A percentile compares a stretch with the other conserved stretches of the same genome.
Evolutionary conservation across 2,329 filamentous ascomycete species (phyloP).

Genomic region (Venturia oleaginea): DNA sequence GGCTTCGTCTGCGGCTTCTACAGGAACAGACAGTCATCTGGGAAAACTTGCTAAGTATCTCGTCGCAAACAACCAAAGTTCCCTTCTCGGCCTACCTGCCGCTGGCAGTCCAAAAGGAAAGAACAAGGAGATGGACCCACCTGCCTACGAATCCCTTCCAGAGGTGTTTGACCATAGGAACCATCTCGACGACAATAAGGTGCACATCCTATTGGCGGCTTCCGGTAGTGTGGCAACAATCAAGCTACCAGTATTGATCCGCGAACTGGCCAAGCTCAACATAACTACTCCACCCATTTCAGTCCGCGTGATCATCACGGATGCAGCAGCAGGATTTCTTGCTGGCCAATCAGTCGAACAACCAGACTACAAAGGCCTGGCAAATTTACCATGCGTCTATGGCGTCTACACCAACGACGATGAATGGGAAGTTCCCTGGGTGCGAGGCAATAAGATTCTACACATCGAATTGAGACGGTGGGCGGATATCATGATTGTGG

Average conservation of each 20-base stretch:
- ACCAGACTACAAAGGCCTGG: slow-evolving; percentile 54
- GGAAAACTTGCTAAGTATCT: not conserved
- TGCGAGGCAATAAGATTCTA: slow-evolving; percentile 66
- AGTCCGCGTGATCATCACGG: slow-evolving; percentile 76
- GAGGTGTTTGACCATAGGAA: not conserved
- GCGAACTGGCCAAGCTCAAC: not conserved
- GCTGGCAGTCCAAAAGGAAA: not conserved
- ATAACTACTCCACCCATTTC: slow-evolving; percentile 45
- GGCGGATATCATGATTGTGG: slow-evolving; percentile 73
- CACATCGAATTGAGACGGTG: slow-evolving; percentile 82
- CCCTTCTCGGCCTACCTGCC: not conserved
- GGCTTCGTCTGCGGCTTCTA: too few relatives aligned
- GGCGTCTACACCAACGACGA: slow-evolving; percentile 74
- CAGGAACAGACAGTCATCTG: too few relatives aligned
- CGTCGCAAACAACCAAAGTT: too few relatives aligned
- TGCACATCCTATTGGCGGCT: slow-evolving; percentile 56
- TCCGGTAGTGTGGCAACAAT: slow-evolving; percentile 80
- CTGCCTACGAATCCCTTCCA: not conserved
- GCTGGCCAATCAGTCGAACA: slow-evolving; percentile 68
- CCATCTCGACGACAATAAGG: slow-evolving; percentile 40
- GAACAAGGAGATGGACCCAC: not conserved
- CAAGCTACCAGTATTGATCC: slow-evolving; percentile 44
- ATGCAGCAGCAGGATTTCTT: slow-evolving; percentile 66
- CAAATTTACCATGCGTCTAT: slow-evolving; percentile 60
- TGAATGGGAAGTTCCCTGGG: slow-evolving; percentile 77